A percentile compares a stretch with the other conserved stretches of the same genome.
These are phyloP conservation scores for Sphaceloma murrayae DNA, from an alignment of 2,329 filamentous ascomycete genomes.

Conservation along the genomic window DNA sequence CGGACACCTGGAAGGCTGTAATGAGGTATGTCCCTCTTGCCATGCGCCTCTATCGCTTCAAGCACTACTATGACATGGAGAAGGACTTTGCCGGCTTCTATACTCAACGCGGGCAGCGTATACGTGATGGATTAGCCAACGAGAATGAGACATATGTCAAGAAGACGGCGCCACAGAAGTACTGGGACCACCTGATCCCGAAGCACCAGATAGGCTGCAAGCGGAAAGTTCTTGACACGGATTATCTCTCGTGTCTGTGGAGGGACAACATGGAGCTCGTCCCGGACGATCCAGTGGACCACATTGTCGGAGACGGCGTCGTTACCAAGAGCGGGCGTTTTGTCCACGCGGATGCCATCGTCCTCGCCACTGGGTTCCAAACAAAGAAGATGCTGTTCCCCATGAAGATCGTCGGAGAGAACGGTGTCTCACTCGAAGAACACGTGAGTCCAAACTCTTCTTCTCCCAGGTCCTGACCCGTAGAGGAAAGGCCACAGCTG, in stretches of 20 bases:
- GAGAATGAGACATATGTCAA: slow-evolving; percentile 38
- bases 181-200: slow-evolving; percentile 37
- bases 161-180: slow-evolving; percentile 34
- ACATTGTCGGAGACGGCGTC: slow-evolving; percentile 33
- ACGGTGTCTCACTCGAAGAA: slow-evolving; percentile 33
- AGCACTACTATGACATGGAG: slow-evolving; percentile 37
- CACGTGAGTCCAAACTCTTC: slow-evolving; percentile 21
- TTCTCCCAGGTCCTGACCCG: background rate
- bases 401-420: slow-evolving; percentile 38
- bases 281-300: slow-evolving; percentile 33
- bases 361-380: slow-evolving; percentile 43
- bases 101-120: slow-evolving; percentile 30
- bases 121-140: slow-evolving; percentile 31
- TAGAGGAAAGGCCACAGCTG: too few relatives aligned
- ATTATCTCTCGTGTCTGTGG: slow-evolving; percentile 38
- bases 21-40: slow-evolving; percentile 39
- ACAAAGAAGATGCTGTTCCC: slow-evolving; percentile 40
- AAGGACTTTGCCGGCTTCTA: slow-evolving; percentile 36
- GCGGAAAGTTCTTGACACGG: slow-evolving; percentile 40
- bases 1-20: slow-evolving; percentile 32
- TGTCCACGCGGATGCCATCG: slow-evolving; percentile 37
- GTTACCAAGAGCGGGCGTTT: slow-evolving; percentile 32
- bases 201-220: slow-evolving; percentile 41
- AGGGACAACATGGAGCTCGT: slow-evolving; percentile 37
- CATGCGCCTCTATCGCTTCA: slow-evolving; percentile 37